Conservation (phyloP, 345 rosid species). For the Clausena lansium region DNA sequence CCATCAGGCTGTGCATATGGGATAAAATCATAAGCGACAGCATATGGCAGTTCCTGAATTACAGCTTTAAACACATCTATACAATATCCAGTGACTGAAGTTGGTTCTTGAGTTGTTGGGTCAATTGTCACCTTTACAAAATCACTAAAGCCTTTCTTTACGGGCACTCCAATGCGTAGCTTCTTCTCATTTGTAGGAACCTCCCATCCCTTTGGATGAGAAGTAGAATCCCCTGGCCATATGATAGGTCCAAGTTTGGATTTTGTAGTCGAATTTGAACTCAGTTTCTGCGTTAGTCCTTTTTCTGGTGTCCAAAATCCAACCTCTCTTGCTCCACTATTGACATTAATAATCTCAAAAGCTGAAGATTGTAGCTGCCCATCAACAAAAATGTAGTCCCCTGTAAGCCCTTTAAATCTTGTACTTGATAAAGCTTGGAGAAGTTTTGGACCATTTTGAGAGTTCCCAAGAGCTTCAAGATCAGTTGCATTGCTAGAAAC, state of each 20-base stretch:
- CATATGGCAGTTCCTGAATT: conserved; percentile 38
- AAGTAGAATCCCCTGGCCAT: conserved; percentile 40
- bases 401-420: conserved; percentile 43
- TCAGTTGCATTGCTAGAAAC: conserved; percentile 24
- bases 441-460: conserved; percentile 41
- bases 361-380: conserved; percentile 32
- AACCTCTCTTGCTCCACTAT: conserved; percentile 15
- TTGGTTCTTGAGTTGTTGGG: background rate
- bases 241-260: conserved; percentile 23
- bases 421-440: conserved; percentile 24
- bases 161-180: conserved; percentile 46
- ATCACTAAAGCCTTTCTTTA: conserved; percentile 28
- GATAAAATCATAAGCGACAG: conserved; percentile 29
- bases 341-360: conserved; percentile 44
- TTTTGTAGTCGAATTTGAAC: conserved; percentile 23
- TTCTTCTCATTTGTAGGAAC: conserved; percentile 42
- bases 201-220: conserved; percentile 46
- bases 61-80: conserved; percentile 50
- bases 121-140: conserved; percentile 39
- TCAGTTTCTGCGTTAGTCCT: conserved; percentile 32
- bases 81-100: conserved; percentile 31
- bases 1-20: conserved; percentile 31
- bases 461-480: conserved; percentile 40
- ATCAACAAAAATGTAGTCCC: conserved; percentile 30
- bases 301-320: conserved; percentile 49